Evolutionary conservation across 176 grass and related monocot genomes (phyloP).

Genomic region (Rhynchospora pubera): DNA sequence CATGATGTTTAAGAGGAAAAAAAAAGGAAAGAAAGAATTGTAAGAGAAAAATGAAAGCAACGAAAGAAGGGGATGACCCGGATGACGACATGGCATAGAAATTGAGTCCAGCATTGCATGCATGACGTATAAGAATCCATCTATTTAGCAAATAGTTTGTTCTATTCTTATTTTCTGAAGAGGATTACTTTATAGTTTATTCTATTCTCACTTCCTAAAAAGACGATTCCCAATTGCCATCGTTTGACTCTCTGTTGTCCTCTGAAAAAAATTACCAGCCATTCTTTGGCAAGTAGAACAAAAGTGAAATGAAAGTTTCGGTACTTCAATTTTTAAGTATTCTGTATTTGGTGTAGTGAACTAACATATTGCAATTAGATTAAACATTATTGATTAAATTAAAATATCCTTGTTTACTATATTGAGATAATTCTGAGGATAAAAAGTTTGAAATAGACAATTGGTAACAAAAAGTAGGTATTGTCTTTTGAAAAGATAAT

Average conservation of each 20-base stretch:
- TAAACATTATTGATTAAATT: too few relatives aligned
- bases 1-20: background rate
- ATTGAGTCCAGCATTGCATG: background rate
- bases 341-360: background rate
- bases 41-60: background rate
- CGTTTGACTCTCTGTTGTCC: background rate
- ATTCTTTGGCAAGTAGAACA: background rate
- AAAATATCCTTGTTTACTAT: too few relatives aligned
- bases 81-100: background rate
- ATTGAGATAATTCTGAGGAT: too few relatives aligned
- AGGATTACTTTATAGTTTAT: slow-evolving; percentile 2
- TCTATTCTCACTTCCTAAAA: slow-evolving; percentile 5
- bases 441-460: too few relatives aligned
- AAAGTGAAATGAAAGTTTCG: background rate
- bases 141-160: background rate
- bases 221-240: background rate
- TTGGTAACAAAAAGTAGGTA: too few relatives aligned
- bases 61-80: background rate
- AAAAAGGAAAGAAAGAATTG: too few relatives aligned
- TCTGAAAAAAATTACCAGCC: background rate
- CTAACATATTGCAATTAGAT: background rate
- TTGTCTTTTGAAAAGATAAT: too few relatives aligned
- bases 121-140: background rate
- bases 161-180: background rate
- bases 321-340: too few relatives aligned